Percentiles rank a stretch among this genome's conserved stretches.
Conservation (phyloP, 495 filamentous ascomycete genomes). For the Pyronema omphalodes region DNA sequence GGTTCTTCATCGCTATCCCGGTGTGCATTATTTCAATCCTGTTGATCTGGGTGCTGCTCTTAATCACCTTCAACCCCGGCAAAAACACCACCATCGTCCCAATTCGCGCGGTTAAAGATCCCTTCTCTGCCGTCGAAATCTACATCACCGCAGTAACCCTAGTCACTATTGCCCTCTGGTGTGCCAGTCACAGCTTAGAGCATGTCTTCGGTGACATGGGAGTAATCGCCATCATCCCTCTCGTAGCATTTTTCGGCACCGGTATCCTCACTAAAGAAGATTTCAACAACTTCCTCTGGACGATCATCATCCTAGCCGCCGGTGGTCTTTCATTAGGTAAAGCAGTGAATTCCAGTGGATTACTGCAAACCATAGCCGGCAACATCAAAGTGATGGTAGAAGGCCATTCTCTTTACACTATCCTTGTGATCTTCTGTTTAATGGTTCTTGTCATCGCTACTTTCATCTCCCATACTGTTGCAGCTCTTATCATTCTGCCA, state of each 20-base stretch:
- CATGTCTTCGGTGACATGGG: conserved; percentile 90
- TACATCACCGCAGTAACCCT: conserved; percentile 77
- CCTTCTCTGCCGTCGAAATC: conserved; percentile 76
- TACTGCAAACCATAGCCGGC: conserved; percentile 74
- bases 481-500: conserved; percentile 84
- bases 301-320: conserved; percentile 95
- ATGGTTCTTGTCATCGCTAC: conserved; percentile 88
- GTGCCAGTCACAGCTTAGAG: conserved; percentile 74
- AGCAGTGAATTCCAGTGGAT: conserved; percentile 77
- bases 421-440: conserved; percentile 67
- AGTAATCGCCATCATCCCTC: conserved; percentile 87
- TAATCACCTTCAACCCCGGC: conserved; percentile 67
- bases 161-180: conserved; percentile 83
- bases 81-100: conserved; percentile 79
- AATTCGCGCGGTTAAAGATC: conserved; percentile 71
- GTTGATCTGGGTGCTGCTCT: conserved; percentile 71
- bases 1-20: conserved; percentile 91
- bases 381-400: conserved; percentile 54
- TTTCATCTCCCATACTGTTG: conserved; percentile 96
- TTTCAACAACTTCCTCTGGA: conserved; percentile 99
- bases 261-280: conserved; percentile 98
- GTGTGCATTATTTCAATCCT: conserved; percentile 81
- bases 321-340: conserved; percentile 87
- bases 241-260: conserved; percentile 90
- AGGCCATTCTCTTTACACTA: conserved; percentile 65